Conservation (phyloP, 1,284 basidiomycete genomes). For the Cutaneotrichosporon cutaneum region DNA sequence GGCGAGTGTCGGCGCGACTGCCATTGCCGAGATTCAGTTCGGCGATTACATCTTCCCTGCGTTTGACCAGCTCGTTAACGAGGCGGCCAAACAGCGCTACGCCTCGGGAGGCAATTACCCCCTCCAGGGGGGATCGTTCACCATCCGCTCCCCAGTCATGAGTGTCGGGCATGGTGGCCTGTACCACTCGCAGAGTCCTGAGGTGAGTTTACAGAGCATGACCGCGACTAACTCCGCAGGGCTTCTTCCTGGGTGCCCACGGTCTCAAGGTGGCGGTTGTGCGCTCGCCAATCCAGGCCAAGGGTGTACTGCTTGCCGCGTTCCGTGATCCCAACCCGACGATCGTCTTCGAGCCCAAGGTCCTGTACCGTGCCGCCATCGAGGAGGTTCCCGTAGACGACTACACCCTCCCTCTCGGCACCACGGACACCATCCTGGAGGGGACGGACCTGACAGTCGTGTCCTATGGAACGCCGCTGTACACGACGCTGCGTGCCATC, state of each 20-base stretch:
- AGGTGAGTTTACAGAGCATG: slow-evolving; percentile 53
- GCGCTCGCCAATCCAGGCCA: slow-evolving; percentile 89
- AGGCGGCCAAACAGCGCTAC: slow-evolving; percentile 90
- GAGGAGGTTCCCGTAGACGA: slow-evolving; percentile 91
- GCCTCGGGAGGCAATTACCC: slow-evolving; percentile 77
- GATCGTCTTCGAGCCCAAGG: slow-evolving; percentile 91
- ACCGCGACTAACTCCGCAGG: slow-evolving; percentile 49
- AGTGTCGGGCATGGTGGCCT: slow-evolving; percentile 88
- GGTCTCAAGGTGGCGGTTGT: slow-evolving; percentile 92
- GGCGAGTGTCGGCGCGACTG: slow-evolving; percentile 88
- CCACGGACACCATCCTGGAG: slow-evolving; percentile 69
- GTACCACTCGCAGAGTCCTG: slow-evolving; percentile 92
- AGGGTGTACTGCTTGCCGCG: slow-evolving; percentile 78
- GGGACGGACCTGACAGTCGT: slow-evolving; percentile 84
- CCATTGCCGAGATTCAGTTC: slow-evolving; percentile 86
- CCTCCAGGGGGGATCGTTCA: slow-evolving; percentile 68
- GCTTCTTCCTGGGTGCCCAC: slow-evolving; percentile 85
- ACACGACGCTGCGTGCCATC: slow-evolving; percentile 63
- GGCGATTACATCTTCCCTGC: slow-evolving; percentile 71
- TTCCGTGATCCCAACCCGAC: slow-evolving; percentile 91
- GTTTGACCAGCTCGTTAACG: slow-evolving; percentile 93
- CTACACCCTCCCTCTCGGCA: slow-evolving; percentile 73
- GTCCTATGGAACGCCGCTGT: slow-evolving; percentile 88
- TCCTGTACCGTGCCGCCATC: slow-evolving; percentile 54
- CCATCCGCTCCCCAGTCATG: slow-evolving; percentile 83